Base-by-base conservation (phyloP, 129 eudicot species). In the Solidago caesia region DNA sequence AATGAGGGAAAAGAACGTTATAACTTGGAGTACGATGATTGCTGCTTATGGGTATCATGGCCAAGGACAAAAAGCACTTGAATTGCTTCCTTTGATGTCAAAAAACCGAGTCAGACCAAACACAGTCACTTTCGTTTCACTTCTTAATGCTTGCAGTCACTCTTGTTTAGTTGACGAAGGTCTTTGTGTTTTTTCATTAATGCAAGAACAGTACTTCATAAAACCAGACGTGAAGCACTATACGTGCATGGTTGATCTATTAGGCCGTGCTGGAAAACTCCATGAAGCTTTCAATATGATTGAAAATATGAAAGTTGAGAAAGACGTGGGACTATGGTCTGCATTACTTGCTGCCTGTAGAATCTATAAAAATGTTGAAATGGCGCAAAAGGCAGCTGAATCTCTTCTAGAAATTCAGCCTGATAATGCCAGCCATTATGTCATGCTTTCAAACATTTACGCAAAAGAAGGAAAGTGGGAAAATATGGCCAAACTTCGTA, bases 1-100 rank as follows among this genome's bases (percentile, higher is more conserved):
- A 7, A 78, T 84, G 96, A 79, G 80, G 44, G 83, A 80, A 45
- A 87, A 71, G 81, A 84, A 89, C 41, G 88, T 87, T 58, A 71
- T 89, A 52, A 44, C 96, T 2, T 89, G 92, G 92, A 89, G 89
- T 48, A 81, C 92, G 4, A 84, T 89, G 92, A 89, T 87, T 79
- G 85, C 89, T 10, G 96, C 89, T 42, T 83, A 87, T 21, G 89
- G 92, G 43, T 84, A 75, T 76, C 92, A 89, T 16, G 92, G 96
- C 48, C 80, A 79, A 62, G 96, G 89, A 4, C 71, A 62, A 55
- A 79, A 89, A 60, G 96, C 92, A 55, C 88, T 89, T 1, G 88
- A 87, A 44, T 70, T 89, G 79, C 87, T 89, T 64, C 75, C 66
- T 13, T 33, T 69, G 77, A 87, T 89, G 92, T 58, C 70, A 27